phyloP scores from a whole-genome alignment of 192 early-diverging fungal genomes.

The Backusella tuberculispora region DNA sequence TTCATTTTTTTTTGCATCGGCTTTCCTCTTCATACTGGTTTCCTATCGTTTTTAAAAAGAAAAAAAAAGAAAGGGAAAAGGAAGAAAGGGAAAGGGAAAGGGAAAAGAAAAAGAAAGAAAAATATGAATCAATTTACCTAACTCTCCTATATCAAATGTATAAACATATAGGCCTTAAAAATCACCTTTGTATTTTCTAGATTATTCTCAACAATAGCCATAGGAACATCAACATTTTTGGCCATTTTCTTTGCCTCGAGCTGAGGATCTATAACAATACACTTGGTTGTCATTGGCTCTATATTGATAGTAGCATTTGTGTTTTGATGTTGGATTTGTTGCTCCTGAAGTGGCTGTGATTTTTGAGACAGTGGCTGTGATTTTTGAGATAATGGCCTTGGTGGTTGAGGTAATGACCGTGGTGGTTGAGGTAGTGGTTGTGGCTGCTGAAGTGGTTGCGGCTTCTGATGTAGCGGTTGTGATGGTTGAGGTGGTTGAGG shows the following conservation, averaged over 20 bases:
- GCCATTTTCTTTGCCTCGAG: background rate
- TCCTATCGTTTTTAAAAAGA: background rate
- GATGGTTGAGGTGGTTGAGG: background rate
- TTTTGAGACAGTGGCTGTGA: background rate
- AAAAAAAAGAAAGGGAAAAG: background rate
- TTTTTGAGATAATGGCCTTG: background rate
- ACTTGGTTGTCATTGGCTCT: background rate
- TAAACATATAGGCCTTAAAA: background rate
- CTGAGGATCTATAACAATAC: background rate
- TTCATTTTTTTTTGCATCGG: background rate
- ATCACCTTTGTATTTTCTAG: background rate
- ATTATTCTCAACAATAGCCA: background rate
- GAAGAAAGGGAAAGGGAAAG: background rate
- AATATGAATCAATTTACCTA: constrained; percentile 11
- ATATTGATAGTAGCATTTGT: background rate
- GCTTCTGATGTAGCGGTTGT: background rate
- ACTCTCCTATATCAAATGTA: background rate
- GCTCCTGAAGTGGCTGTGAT: background rate
- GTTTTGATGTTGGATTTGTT: background rate
- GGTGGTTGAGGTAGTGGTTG: background rate
- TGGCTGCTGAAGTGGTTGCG: background rate
- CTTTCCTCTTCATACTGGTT: background rate
- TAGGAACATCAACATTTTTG: too few relatives aligned
- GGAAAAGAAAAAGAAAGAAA: background rate
- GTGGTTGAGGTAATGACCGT: background rate